Evolutionary conservation across 2,329 filamentous ascomycete genomes (phyloP), one percentile per base, ranked within the genome.

Genomic region (Xylariaceae sp.): DNA sequence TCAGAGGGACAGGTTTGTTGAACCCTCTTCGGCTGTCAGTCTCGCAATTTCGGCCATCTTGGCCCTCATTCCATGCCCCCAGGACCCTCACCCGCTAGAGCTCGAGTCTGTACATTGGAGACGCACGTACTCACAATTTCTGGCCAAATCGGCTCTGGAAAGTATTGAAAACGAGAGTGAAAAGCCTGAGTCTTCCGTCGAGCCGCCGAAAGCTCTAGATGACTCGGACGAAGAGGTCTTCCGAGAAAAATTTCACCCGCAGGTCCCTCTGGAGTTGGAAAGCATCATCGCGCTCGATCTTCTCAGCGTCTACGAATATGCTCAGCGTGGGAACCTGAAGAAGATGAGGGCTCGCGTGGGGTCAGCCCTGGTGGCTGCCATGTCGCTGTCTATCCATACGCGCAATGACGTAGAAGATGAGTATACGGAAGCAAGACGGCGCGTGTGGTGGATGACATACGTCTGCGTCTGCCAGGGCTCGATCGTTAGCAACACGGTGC

Each of bases 371-470:
- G 71, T 78, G 56, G 65, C 74, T 16, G 79, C 79, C 7, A 78
- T 81, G 72, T 74, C 73, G 29, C 62, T 78, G 20, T 73, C 70
- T 5, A 67, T 82, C 1, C 79, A 82, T 63, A 67, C 65, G 14
- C 72, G 69, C 45, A 69, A 63, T 4, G 69, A 72, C 4, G 67
- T 68, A 6, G 72, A 77, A 32, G 74, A 77, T 42, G 65, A 68
- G 40, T 79, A 72, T 56, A 68, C 75, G 0, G 79, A 82, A 60
- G 77, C 77, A 12, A 75, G 74, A 61, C 71, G 78, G 26, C 72
- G 79, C 26, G 72, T 75, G 5, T 82, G 79, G 79, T 82, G 80
- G 80, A 81, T 81, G 77, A 81, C 79, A 70, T 83, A 82, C 55
- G 74, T 81, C 16, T 77, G 74, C 55, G 75, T 77, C 4, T 80